Base-by-base conservation (phyloP, 495 filamentous ascomycete genomes). In the Penicillium pancosmium region DNA sequence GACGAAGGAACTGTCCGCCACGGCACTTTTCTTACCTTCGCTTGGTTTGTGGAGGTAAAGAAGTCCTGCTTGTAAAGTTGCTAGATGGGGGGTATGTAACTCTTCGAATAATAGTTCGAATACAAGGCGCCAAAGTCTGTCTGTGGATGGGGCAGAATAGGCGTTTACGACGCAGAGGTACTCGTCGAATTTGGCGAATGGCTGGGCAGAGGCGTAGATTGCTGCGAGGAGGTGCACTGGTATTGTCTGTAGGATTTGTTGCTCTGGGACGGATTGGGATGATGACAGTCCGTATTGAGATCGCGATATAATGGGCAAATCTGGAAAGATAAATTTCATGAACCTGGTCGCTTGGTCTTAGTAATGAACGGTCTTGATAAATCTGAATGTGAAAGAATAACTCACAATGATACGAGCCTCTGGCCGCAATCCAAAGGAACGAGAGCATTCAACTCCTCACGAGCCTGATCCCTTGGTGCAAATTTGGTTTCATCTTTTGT, bases 191-290 rank as follows among this genome's bases (percentile, higher is more conserved):
- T 53, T 55, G 43, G 55, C 59, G 49, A 65, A 68, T 34, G 58
- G 61, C 6, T 59, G 33, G 7, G 62, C 65, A 9, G 62, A 59
- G 19, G 62, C 65, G 50, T 65, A 68, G 34, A 68, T 62, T 11
- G 65, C 61, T 19, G 62, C 65, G 1, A 68, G 54, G 21, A 68
- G 53, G 33, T 65, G 62, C 15, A 52, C 48, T 6, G 65, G 59
- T n/a, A 59, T 52, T 8, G 35, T 54, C 19, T 52, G 38, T 23
- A 68, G 40, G 5, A 56, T 25, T 5, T 59, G 11, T 25, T 25
- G 18, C 21, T 48, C 46, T 13, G 46, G 46, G 9, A 15, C 21
- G 15, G 46, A 13, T 27, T 48, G 19, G 5, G 46, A 48, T 13
- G 46, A n/a, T 25, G 46, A 48, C 9, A 48, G 46, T 27, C 46